phyloP scores from a whole-genome alignment of 805 yeast genomes.

The Diddensiella caesifluorescens region DNA sequence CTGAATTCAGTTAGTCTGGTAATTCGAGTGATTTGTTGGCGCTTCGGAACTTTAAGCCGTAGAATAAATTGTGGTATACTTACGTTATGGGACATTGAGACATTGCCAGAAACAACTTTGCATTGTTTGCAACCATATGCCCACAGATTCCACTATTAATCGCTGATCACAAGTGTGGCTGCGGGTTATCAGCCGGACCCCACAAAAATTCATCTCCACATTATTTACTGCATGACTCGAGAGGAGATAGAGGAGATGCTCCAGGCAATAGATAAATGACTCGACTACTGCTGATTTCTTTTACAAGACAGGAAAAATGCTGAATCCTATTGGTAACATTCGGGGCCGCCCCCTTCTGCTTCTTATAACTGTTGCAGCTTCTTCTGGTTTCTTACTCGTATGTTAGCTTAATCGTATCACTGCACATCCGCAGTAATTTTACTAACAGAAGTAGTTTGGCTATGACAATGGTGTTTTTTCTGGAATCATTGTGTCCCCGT shows the following conservation, averaged over 20 bases:
- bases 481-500: conserved; percentile 7
- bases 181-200: conserved; percentile 3
- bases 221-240: conserved; percentile 1
- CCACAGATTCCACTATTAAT: no score
- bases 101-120: no score
- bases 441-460: conserved; percentile 23
- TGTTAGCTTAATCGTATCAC: no score
- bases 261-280: not conserved
- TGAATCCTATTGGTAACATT: conserved; percentile 2
- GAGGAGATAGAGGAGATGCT: not conserved
- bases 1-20: no score
- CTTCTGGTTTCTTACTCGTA: conserved; percentile 4
- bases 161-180: no score
- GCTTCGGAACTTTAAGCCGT: no score
- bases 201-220: conserved; percentile 1
- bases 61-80: no score
- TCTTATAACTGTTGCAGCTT: conserved; percentile 4
- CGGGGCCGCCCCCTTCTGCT: conserved; percentile 1
- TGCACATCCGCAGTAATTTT: no score
- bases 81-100: no score
- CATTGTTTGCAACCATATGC: no score
- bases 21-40: no score
- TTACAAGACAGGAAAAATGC: not conserved
- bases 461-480: conserved; percentile 9
- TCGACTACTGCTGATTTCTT: not conserved